phyloP scores from a whole-genome alignment of 2,329 filamentous ascomycete species.

The Diaporthe amygdali region DNA sequence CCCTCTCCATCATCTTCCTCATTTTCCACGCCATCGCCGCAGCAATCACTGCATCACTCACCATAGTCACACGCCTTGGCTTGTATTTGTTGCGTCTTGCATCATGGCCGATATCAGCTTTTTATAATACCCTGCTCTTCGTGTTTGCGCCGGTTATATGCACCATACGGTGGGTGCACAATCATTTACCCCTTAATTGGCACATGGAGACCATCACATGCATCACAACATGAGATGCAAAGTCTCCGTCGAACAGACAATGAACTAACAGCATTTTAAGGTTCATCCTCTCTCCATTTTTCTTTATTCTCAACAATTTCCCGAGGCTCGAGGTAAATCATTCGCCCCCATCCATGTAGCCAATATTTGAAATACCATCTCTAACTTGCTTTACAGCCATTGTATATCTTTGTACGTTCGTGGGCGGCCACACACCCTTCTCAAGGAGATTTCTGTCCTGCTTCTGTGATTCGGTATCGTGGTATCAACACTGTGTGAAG shows the following conservation, averaged over 20 bases:
- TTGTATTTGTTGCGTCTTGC: constrained; percentile 15
- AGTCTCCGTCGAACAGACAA: neutral
- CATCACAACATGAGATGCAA: neutral
- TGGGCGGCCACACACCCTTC: neutral
- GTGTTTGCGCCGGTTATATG: constrained; percentile 23
- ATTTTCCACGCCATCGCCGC: neutral
- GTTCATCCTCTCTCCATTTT: constrained; percentile 21
- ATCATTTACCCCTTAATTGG: neutral
- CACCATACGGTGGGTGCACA: constrained; percentile 19
- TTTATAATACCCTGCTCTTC: constrained; percentile 21
- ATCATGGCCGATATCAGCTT: constrained; percentile 16
- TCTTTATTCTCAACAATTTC: constrained; percentile 33
- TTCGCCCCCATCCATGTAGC: no score
- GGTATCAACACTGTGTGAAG: neutral
- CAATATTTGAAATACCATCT: neutral
- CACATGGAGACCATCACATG: neutral
- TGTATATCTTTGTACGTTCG: constrained; percentile 26
- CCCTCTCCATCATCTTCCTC: constrained; percentile 11
- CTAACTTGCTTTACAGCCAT: constrained; percentile 17
- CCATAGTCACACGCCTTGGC: neutral
- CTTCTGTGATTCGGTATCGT: neutral
- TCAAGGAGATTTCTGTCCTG: neutral
- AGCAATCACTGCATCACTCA: neutral
- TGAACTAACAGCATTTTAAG: neutral
- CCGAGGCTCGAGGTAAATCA: constrained; percentile 18